Base-by-base conservation (phyloP, 2,329 filamentous ascomycete species). In the Penicillium sp. region DNA sequence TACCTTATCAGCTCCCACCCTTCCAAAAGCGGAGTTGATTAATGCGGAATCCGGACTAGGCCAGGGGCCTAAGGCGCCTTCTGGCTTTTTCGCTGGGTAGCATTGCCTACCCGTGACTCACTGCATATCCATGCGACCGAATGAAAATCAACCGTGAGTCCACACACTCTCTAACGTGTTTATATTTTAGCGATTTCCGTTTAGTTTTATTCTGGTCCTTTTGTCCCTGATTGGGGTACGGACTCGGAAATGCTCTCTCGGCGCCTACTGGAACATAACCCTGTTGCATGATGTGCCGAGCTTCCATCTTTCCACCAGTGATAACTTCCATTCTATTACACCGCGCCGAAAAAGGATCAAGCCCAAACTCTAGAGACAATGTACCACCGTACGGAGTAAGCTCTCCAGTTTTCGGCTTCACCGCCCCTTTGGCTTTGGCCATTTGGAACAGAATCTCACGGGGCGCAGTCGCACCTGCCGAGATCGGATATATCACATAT, bases 41-140 rank as follows among this genome's bases (percentile, higher is more conserved):
- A 41, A 38, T 54, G 39, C 47, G 51, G 31, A 41, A 45, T 51
- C 40, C 53, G 51, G 51, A 48, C 39, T 54, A 51, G 51, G 38
- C 21, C 15, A 31, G 28, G 28, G 35, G 33, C 40, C 21, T 37
- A 29, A 34, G 34, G 34, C 26, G 26, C 33, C 15, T 28, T 29
- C 6, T 35, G n/a, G 12, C 26, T 15, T 46, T 40, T 34, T 29
- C 17, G 24, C 45, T 43, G 43, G 47, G 51, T 53, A 53, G 42
- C 51, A 53, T 50, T 48, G 49, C 49, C 49, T 43, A 32, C 28
- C 46, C 43, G 39, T 51, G 51, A 51, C 38, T 53, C 51, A 50
- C 22, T 8, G 6, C 26, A 32, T 43, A n/a, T 32, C 4, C 12
- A 21, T 41, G 13, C 29, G 21, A 34, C 15, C 38, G 39, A 49